Percentiles rank a stretch among this genome's conserved stretches.
phyloP scores from a whole-genome alignment of 805 yeast genomes.

The Tetrapisispora iriomotensis region DNA sequence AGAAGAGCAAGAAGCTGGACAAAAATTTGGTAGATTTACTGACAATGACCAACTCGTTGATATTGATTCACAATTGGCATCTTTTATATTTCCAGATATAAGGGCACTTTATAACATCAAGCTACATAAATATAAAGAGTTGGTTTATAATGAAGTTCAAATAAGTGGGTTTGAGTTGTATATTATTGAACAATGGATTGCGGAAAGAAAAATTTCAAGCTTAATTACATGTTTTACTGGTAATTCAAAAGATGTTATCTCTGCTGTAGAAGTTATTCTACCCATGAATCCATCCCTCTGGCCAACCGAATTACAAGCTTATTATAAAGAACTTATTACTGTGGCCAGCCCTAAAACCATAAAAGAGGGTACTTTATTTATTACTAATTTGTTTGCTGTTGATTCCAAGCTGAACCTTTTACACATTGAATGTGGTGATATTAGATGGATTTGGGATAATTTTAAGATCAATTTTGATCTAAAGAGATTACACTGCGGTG shows the following conservation, averaged over 20 bases:
- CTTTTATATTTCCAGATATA: constrained; percentile 45
- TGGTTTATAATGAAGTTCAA: constrained; percentile 36
- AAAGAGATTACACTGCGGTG: constrained; percentile 70
- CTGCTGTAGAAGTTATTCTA: constrained; percentile 51
- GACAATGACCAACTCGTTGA: too few species aligned
- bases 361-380: constrained; percentile 52
- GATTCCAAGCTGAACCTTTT: constrained; percentile 67
- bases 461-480: constrained; percentile 71
- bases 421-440: constrained; percentile 55
- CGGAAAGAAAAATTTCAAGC: constrained; percentile 55
- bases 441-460: constrained; percentile 38
- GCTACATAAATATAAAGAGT: constrained; percentile 32
- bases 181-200: constrained; percentile 91
- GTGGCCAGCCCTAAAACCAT: constrained; percentile 61
- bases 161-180: constrained; percentile 78
- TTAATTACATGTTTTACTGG: constrained; percentile 83
- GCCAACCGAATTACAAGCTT: constrained; percentile 40
- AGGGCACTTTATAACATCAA: constrained; percentile 42
- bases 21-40: too few species aligned
- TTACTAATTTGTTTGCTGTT: constrained; percentile 72
- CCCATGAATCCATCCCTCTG: constrained; percentile 28
- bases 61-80: neutral
- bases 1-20: too few species aligned
- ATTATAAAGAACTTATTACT: constrained; percentile 55
- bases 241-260: constrained; percentile 51